phyloP scores from a whole-genome alignment of 495 filamentous ascomycete species.

The Usnea hakonensis region DNA sequence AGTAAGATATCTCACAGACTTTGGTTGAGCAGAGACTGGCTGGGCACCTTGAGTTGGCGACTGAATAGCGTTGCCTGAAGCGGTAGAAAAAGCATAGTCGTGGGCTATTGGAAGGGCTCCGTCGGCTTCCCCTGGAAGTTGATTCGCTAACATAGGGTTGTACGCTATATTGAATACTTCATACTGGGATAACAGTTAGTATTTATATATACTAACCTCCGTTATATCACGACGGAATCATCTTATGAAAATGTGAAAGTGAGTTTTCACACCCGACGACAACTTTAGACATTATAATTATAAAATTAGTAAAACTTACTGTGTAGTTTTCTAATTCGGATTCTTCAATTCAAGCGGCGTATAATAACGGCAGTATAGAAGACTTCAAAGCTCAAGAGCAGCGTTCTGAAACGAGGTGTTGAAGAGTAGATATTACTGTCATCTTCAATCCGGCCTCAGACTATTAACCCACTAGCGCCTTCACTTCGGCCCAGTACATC shows the following conservation, averaged over 20 bases:
- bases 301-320: background rate
- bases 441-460: background rate
- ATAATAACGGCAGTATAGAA: background rate
- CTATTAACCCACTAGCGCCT: background rate
- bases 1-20: slow-evolving; percentile 20
- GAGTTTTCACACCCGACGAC: background rate
- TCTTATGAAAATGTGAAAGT: background rate
- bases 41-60: background rate
- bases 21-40: background rate
- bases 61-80: background rate
- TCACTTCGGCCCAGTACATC: too few relatives aligned
- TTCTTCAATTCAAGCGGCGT: background rate
- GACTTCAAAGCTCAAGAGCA: too few relatives aligned
- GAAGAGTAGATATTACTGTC: background rate
- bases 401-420: background rate
- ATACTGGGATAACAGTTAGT: background rate
- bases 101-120: too few relatives aligned
- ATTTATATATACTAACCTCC: background rate
- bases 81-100: too few relatives aligned
- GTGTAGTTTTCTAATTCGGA: background rate
- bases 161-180: background rate
- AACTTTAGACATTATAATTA: background rate
- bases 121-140: background rate
- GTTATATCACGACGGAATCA: too few relatives aligned
- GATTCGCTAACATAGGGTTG: background rate